Conservation (phyloP, 2,329 filamentous ascomycete genomes). For the Calonectria pseudoturangicola region DNA sequence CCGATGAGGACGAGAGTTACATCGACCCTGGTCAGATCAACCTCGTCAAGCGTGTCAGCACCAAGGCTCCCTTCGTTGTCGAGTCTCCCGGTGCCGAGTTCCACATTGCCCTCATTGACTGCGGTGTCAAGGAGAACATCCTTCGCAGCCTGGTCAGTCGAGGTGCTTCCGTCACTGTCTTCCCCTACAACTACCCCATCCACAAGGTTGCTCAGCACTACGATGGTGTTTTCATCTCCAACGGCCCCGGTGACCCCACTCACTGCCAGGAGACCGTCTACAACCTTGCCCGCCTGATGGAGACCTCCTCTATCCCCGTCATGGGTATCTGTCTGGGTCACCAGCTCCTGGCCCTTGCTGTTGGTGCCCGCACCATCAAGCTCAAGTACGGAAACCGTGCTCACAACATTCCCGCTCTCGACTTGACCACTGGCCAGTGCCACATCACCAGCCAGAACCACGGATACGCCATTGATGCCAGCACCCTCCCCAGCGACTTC, state of each 20-base stretch:
- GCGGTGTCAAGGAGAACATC: conserved; percentile 99
- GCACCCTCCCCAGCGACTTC: conserved; percentile 89
- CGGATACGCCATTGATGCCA: conserved; percentile 94
- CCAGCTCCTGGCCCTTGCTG: conserved; percentile 91
- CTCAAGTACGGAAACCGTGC: conserved; percentile 99
- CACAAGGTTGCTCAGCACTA: conserved; percentile 99
- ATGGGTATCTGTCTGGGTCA: conserved; percentile 99
- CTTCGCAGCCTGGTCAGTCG: conserved; percentile 94
- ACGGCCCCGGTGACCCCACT: conserved; percentile 97
- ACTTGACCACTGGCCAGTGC: conserved; percentile 96
- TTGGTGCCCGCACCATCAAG: conserved; percentile 90
- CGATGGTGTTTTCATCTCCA: conserved; percentile 99
- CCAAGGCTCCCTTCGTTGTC: conserved; percentile 98
- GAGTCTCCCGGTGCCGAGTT: conserved; percentile 87
- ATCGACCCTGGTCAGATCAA: conserved; percentile 97
- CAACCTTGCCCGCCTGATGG: conserved; percentile 93
- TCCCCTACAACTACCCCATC: conserved; percentile 97
- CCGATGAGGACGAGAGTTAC: conserved; percentile 97
- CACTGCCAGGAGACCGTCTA: conserved; percentile 97
- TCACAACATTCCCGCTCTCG: conserved; percentile 96
- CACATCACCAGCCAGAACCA: conserved; percentile 99
- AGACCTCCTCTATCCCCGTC: conserved; percentile 91
- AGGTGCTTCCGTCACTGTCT: conserved; percentile 93
- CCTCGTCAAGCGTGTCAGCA: conserved; percentile 95
- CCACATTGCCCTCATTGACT: conserved; percentile 97